phyloP scores from a whole-genome alignment of 169 alveolate genomes.

The Plasmodium malariae region DNA sequence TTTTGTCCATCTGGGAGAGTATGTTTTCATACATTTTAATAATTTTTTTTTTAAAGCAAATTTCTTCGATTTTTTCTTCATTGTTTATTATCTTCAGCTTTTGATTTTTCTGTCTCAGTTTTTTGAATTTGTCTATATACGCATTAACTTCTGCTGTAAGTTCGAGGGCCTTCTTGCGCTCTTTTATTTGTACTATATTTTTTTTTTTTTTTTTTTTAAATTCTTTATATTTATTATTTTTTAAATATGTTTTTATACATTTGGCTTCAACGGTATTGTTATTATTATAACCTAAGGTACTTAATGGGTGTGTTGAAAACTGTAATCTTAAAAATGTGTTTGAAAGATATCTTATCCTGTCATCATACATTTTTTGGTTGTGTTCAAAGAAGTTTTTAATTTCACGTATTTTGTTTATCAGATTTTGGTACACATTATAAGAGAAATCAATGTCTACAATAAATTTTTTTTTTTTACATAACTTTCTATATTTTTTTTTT shows the following conservation, averaged over 20 bases:
- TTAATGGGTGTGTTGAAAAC: background rate
- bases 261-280: background rate
- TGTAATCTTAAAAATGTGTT: slow-evolving; percentile 16
- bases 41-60: slow-evolving; percentile 43
- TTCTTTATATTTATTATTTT: slow-evolving; percentile 1
- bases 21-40: slow-evolving; percentile 53
- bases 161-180: background rate
- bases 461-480: slow-evolving; percentile 44
- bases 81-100: slow-evolving; percentile 22
- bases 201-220: slow-evolving; percentile 11
- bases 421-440: slow-evolving; percentile 2
- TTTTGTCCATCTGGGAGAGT: slow-evolving; percentile 19
- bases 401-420: slow-evolving; percentile 13
- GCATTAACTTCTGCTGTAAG: slow-evolving; percentile 22
- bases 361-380: slow-evolving; percentile 34
- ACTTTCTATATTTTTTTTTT: slow-evolving; percentile 26
- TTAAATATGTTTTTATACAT: slow-evolving; percentile 39
- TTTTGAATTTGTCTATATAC: slow-evolving; percentile 16
- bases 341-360: slow-evolving; percentile 23
- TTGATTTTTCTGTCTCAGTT: slow-evolving; percentile 31
- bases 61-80: slow-evolving; percentile 62
- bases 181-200: background rate
- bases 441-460: slow-evolving; percentile 33
- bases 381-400: slow-evolving; percentile 20
- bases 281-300: background rate